Conservation (phyloP, 2,329 filamentous ascomycete genomes). For the Botrytis hyacinthi region DNA sequence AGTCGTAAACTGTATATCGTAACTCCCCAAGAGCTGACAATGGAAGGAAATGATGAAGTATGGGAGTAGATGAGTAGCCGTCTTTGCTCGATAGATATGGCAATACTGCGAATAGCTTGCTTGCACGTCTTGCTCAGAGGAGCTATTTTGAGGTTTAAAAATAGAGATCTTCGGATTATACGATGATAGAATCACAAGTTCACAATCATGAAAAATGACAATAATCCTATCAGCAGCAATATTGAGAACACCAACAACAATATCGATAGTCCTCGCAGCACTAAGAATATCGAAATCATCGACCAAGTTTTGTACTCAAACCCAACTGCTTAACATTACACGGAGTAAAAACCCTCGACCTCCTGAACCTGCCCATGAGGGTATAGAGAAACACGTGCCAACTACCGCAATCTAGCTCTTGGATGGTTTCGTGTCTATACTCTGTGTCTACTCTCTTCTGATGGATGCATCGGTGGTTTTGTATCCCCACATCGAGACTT, state of each 20-base stretch:
- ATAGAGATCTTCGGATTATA: not conserved
- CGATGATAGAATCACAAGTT: not conserved
- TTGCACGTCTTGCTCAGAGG: not conserved
- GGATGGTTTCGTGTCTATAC: not conserved
- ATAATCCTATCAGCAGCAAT: not conserved
- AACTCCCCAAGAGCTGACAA: too few relatives aligned
- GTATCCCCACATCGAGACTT: not conserved
- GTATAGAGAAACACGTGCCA: not conserved
- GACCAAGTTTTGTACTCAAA: not conserved
- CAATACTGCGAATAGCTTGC: not conserved
- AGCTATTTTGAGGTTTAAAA: rapidly evolving
- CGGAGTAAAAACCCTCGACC: rapidly evolving
- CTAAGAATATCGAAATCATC: not conserved
- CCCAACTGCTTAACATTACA: not conserved
- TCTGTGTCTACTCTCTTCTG: not conserved
- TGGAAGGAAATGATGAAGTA: too few relatives aligned
- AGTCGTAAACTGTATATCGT: too few relatives aligned
- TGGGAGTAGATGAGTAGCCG: not conserved
- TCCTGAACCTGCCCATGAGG: rapidly evolving
- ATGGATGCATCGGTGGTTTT: not conserved
- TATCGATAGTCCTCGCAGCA: not conserved
- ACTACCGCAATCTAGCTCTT: not conserved
- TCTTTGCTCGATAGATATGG: not conserved
- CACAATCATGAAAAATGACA: not conserved
- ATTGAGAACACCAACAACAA: not conserved